Base-by-base conservation (phyloP, 148 eudicot genomes). In the Dianthus caryophyllus region DNA sequence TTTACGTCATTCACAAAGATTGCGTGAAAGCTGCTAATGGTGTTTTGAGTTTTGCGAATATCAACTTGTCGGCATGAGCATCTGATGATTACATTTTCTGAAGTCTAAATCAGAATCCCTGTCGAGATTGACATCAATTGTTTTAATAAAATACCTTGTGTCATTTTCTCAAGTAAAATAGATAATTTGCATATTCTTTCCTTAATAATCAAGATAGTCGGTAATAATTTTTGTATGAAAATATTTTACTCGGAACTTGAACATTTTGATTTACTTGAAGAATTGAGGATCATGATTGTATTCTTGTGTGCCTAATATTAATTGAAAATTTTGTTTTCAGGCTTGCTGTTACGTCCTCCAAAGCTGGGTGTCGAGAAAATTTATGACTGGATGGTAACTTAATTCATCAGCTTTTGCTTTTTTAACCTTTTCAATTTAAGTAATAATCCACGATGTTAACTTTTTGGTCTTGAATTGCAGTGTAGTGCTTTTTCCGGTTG, bases 401-500 rank as follows among this genome's bases (percentile, higher is more conserved):
- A 27, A 70, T 77, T 18, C 59, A 26, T 4, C 47, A 78, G 61
- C 20, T 63, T 58, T 44, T 55, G 22, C 31, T 22, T 56, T 46
- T 51, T 29, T 14, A 72, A 26, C n/a, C 22, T 44, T 49, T 38
- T 61, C 31, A 47, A 53, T 58, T 44, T 53, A 50, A 25, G 55
- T 48, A 41, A n/a, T n/a, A n/a, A n/a, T n/a, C n/a, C n/a, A n/a
- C 41, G 22, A 56, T 53, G 18, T 71, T 77, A 24, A 80, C 49
- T 22, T 61, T 47, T 65, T 76, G 27, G 31, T 46, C 24, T 39
- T 68, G 66, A 67, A 50, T 71, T 80, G 78, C 84, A 85, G 89
- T 69, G 83, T 85, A 14, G 89, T 85, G 44, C 86, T 85, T 64
- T 85, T 85, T 78, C 89, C 89, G 17, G 89, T 85, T 75, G 89